These are phyloP conservation scores for Coemansia sp. DNA, from an alignment of 192 early-diverging fungal genomes.

Conservation along the genomic window DNA sequence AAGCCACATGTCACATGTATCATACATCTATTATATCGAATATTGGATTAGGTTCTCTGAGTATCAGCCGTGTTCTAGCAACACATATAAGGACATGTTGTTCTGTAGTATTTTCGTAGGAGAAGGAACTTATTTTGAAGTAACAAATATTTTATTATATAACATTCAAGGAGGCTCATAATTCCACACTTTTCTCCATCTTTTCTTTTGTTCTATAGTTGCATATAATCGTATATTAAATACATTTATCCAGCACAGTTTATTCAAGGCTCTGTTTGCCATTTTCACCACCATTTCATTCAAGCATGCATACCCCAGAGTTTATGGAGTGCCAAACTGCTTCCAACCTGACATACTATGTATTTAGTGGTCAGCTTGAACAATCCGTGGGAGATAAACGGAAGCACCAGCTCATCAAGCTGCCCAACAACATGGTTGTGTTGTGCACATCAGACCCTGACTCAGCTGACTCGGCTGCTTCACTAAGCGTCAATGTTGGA, in stretches of 20 bases:
- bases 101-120: no score
- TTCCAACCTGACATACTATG: conserved; percentile 13
- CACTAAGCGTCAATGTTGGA: conserved; percentile 63
- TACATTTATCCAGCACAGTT: background rate
- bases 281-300: background rate
- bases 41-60: no score
- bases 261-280: background rate
- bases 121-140: no score
- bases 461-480: conserved; percentile 53
- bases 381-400: conserved; percentile 57
- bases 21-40: no score
- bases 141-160: no score
- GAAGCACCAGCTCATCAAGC: conserved; percentile 56
- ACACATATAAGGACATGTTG: no score
- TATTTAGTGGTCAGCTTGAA: conserved; percentile 35
- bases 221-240: no score
- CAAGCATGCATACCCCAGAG: background rate
- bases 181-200: no score
- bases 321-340: background rate
- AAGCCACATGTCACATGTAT: no score
- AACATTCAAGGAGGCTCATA: no score
- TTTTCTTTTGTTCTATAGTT: no score
- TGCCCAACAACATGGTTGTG: conserved; percentile 60
- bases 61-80: no score
- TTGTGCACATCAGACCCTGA: conserved; percentile 59